A percentile compares a stretch with the other conserved stretches of the same genome.
Conservation (phyloP, 2,329 filamentous ascomycete genomes). For the Phyllosticta citribraziliensis region DNA sequence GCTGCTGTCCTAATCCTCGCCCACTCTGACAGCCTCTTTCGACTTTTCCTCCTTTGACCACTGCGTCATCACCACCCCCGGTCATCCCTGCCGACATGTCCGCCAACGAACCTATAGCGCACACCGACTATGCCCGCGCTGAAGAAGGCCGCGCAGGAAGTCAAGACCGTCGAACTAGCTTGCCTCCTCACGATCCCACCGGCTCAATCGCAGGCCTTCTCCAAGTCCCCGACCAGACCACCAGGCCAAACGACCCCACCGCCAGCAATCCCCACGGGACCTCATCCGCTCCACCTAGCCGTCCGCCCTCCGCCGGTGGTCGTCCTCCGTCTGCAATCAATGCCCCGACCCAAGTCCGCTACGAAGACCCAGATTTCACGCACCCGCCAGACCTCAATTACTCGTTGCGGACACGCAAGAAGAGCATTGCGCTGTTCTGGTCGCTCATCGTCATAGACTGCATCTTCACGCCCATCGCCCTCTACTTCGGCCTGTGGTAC, state of each 20-base stretch:
- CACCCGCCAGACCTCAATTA: constrained; percentile 46
- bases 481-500: constrained; percentile 55
- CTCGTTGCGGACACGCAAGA: constrained; percentile 43
- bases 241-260: neutral
- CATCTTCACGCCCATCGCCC: constrained; percentile 46
- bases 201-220: constrained; percentile 2
- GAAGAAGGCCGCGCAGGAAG: neutral
- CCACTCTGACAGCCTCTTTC: neutral
- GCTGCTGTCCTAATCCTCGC: neutral
- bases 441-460: constrained; percentile 49
- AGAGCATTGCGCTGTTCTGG: constrained; percentile 51
- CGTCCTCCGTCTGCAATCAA: constrained; percentile 23
- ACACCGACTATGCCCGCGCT: constrained; percentile 6
- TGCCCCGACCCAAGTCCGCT: constrained; percentile 32
- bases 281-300: neutral
- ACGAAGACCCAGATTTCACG: constrained; percentile 30
- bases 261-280: neutral
- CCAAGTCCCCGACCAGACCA: neutral
- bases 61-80: neutral
- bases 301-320: constrained; percentile 15
- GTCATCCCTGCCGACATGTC: constrained; percentile 1
- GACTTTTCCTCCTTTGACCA: neutral
- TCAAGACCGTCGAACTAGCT: neutral
- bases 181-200: constrained; percentile 7
- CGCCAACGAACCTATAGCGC: constrained; percentile 4